Conservation (phyloP, 306 rosid species). For the Acacia confusa region DNA sequence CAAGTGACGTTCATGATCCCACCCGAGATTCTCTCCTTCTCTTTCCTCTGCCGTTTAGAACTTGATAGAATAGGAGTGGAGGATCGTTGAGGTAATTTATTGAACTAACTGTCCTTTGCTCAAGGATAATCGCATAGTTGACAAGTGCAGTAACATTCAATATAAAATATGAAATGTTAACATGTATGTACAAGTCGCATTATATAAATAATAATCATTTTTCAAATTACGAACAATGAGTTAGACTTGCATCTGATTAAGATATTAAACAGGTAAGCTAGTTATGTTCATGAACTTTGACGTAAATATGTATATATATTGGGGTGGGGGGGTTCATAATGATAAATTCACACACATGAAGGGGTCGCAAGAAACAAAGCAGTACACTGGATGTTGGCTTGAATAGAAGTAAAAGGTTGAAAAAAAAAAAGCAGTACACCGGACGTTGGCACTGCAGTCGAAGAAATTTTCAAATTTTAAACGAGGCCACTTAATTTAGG, state of each 20-base stretch:
- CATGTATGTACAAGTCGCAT: not conserved
- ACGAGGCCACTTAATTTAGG: slow-evolving; percentile 57
- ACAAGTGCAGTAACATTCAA: not conserved
- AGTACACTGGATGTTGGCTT: slow-evolving; percentile 6
- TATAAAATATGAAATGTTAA: not conserved
- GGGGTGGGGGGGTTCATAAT: not conserved
- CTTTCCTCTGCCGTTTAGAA: not conserved
- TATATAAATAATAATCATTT: not conserved
- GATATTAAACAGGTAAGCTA: not conserved
- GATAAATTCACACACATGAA: not conserved
- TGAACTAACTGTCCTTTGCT: not conserved
- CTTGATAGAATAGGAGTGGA: not conserved
- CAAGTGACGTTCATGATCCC: not conserved
- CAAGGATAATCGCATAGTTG: not conserved
- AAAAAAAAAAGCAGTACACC: slow-evolving; percentile 28
- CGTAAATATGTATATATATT: not conserved
- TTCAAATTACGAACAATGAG: not conserved
- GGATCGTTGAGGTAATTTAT: not conserved
- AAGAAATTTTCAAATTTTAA: slow-evolving; percentile 33
- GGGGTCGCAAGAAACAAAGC: slow-evolving; percentile 14
- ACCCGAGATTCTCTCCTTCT: not conserved
- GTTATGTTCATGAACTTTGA: not conserved
- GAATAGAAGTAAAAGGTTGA: not conserved
- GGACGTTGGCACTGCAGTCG: slow-evolving; percentile 30
- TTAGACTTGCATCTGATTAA: not conserved